Evolutionary conservation across 177 flowering plant genomes (phyloP).

Genomic region (Vitis hybrid): DNA sequence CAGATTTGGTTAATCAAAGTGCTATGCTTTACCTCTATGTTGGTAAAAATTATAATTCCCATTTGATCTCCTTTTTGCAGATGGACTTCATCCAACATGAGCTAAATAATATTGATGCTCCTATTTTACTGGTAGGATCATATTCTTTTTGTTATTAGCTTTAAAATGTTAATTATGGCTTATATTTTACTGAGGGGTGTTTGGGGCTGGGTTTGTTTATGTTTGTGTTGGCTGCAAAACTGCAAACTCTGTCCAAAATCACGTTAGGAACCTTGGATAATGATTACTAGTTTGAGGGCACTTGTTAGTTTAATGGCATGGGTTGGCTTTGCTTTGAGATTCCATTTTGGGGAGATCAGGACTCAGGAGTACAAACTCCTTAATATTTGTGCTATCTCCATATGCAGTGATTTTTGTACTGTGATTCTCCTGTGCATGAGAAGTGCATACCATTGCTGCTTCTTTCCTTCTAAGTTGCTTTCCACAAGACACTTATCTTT

Average conservation of each 20-base stretch:
- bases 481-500: too few relatives aligned
- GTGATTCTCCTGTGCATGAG: too few relatives aligned
- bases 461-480: too few relatives aligned
- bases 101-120: conserved; percentile 47
- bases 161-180: neutral
- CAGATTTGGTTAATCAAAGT: neutral
- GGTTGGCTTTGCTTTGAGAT: too few relatives aligned
- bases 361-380: too few relatives aligned
- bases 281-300: too few relatives aligned
- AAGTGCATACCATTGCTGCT: too few relatives aligned
- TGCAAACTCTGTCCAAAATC: neutral
- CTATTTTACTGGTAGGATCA: conserved; percentile 62
- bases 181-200: neutral
- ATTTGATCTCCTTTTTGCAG: conserved; percentile 38
- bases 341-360: too few relatives aligned
- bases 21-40: neutral
- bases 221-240: neutral
- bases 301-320: too few relatives aligned
- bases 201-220: neutral
- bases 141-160: conserved; percentile 3
- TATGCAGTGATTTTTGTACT: too few relatives aligned
- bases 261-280: neutral
- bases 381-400: too few relatives aligned
- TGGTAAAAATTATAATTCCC: neutral
- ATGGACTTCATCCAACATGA: conserved; percentile 70